Evolutionary conservation across 2,329 filamentous ascomycete genomes (phyloP), one percentile per base, ranked within the genome.

Genomic region (Alternaria gaisen): DNA sequence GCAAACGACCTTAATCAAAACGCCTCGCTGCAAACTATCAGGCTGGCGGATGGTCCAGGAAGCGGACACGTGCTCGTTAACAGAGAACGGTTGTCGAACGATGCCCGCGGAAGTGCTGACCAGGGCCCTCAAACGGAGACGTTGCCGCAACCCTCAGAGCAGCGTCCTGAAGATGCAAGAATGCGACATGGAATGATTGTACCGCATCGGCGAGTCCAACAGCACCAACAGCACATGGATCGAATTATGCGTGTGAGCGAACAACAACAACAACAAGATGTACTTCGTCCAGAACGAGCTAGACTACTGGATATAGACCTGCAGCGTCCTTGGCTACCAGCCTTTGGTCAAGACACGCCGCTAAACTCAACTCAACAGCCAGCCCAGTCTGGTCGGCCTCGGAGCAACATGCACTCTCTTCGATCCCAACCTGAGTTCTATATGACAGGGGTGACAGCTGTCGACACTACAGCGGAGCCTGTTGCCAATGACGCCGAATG

Each of bases 361-460:
- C 40, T 42, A 16, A 42, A 42, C 12, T 52, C 36, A 18, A 28
- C 22, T 24, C 38, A 18, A 28, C 26, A 43, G 26, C 12, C n/a
- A 12, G 38, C 8, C 28, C 38, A 53, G 53, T 24, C 20, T 40
- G 18, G 8, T n/a, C 41, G 26, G 36, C 34, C 48, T 26, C 36
- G 26, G 30, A 20, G 20, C 38, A 10, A 44, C 10, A 58, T 44
- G 43, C 36, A 51, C 12, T 20, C 46, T n/a, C 60, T 63, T 22
- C 52, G 51, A 20, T 53, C 60, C 7, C 60, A 63, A 43, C 42
- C 51, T 24, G 56, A 63, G 41, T 63, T 63, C 34, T 60, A 58
- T 34, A 55, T 60, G 60, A 56, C 26, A 7, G 56, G 40, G 16
- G 52, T 63, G 6, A 18, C 44, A 12, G 26, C 52, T 18, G 40